These are phyloP conservation scores for Aspergillus carbonarius DNA, from an alignment of 2,329 filamentous ascomycete species.

Conservation along the genomic window DNA sequence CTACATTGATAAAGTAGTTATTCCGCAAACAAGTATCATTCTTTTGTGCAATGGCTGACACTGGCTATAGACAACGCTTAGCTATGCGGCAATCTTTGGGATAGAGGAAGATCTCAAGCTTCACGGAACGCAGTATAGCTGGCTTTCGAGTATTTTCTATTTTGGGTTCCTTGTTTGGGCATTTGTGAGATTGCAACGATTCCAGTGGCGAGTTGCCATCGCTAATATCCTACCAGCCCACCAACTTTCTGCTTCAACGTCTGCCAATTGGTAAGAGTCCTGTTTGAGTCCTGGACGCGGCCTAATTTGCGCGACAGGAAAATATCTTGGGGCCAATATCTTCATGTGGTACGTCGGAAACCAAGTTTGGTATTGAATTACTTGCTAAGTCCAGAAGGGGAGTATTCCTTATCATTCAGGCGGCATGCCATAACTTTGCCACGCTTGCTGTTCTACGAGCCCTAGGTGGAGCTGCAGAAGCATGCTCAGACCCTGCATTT, in stretches of 20 bases:
- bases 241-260: slow-evolving; percentile 54
- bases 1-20: slow-evolving; percentile 47
- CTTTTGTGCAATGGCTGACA: not conserved
- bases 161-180: slow-evolving; percentile 57
- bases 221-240: slow-evolving; percentile 35
- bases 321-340: slow-evolving; percentile 58
- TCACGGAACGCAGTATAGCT: slow-evolving; percentile 59
- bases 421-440: slow-evolving; percentile 55
- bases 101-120: slow-evolving; percentile 60
- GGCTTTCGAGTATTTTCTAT: slow-evolving; percentile 57
- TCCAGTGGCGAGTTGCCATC: no score
- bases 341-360: slow-evolving; percentile 50
- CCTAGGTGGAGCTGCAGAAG: slow-evolving; percentile 58
- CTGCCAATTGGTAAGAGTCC: slow-evolving; percentile 48
- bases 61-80: slow-evolving; percentile 52
- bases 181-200: slow-evolving; percentile 26
- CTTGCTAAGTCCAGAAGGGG: slow-evolving; percentile 31
- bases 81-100: slow-evolving; percentile 65
- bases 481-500: slow-evolving; percentile 59
- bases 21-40: not conserved
- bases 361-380: not conserved
- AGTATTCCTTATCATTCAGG: slow-evolving; percentile 53
- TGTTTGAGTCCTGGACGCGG: not conserved
- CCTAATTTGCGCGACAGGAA: slow-evolving; percentile 31
- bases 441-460: slow-evolving; percentile 58